These are phyloP conservation scores for Hyaloperonospora arabidopsidis DNA, from an alignment of 352 stramenopile species.

Conservation along the genomic window DNA sequence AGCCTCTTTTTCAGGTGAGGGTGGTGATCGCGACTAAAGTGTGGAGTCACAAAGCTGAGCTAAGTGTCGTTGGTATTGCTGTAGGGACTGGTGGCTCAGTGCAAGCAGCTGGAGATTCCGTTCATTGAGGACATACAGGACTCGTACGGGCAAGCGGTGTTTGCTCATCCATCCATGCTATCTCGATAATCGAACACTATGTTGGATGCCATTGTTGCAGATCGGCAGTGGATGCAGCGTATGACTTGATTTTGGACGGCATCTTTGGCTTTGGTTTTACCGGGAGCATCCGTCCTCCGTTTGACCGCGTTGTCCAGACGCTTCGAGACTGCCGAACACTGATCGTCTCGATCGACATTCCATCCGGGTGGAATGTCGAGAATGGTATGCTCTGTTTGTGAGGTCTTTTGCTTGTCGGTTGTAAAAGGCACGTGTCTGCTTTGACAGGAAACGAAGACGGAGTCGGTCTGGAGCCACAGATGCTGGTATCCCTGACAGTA, in stretches of 20 bases:
- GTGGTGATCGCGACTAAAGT: neutral
- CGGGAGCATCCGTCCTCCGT: conserved; percentile 85
- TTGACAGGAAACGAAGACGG: conserved; percentile 58
- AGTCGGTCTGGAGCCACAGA: conserved; percentile 81
- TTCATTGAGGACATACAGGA: conserved; percentile 50
- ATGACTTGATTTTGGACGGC: conserved; percentile 93
- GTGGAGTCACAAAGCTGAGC: neutral
- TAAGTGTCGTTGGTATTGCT: neutral
- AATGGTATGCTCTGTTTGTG: conserved; percentile 29
- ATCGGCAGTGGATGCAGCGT: conserved; percentile 42
- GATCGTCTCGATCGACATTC: conserved; percentile 97
- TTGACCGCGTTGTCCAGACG: conserved; percentile 79
- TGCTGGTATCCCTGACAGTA: conserved; percentile 95
- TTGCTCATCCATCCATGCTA: neutral
- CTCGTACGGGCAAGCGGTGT: conserved; percentile 25
- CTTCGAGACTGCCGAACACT: conserved; percentile 53
- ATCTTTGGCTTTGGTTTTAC: conserved; percentile 99
- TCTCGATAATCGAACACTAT: neutral
- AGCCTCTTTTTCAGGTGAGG: conserved; percentile 72
- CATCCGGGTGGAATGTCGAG: conserved; percentile 97
- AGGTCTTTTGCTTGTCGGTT: neutral
- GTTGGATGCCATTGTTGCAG: conserved; percentile 19
- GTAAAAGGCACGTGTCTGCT: neutral
- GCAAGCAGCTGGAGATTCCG: conserved; percentile 67
- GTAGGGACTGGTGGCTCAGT: conserved; percentile 71